phyloP scores from a whole-genome alignment of 805 yeast species.

The Yarrowia porcina region DNA sequence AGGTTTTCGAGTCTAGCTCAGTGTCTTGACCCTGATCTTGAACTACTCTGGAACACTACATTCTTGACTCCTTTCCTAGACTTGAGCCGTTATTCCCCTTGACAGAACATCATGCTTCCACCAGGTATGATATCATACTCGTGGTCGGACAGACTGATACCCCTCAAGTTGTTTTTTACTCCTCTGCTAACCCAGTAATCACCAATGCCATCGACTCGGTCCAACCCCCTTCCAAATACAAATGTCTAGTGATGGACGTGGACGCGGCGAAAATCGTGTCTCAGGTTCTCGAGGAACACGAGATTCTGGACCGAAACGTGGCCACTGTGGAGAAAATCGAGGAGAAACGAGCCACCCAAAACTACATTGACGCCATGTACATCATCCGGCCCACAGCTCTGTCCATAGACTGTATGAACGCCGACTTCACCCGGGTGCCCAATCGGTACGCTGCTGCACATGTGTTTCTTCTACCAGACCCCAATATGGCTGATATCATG shows the following conservation, averaged over 20 bases:
- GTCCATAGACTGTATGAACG: conserved; percentile 69
- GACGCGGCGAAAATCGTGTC: conserved; percentile 49
- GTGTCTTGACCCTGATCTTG: too few species aligned
- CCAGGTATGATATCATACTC: too few species aligned
- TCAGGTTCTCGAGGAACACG: conserved; percentile 45
- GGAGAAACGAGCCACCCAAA: conserved; percentile 55
- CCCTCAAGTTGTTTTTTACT: background rate
- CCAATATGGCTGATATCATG: conserved; percentile 28
- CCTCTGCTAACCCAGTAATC: conserved; percentile 1
- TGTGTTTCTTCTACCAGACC: conserved; percentile 61
- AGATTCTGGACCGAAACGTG: conserved; percentile 35
- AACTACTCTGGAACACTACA: too few species aligned
- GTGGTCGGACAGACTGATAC: too few species aligned
- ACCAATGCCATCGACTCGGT: conserved; percentile 20
- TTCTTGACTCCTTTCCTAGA: too few species aligned
- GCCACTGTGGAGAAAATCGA: conserved; percentile 63
- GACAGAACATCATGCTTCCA: too few species aligned
- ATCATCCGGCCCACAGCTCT: conserved; percentile 66
- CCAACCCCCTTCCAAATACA: conserved; percentile 33
- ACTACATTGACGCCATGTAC: conserved; percentile 75
- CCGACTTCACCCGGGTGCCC: conserved; percentile 66
- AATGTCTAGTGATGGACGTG: conserved; percentile 56
- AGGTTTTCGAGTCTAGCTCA: too few species aligned
- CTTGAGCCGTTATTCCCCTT: too few species aligned
- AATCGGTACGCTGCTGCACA: conserved; percentile 73